Evolutionary conservation across 257 asterid species (phyloP).

Genomic region (Plantago elongata): DNA sequence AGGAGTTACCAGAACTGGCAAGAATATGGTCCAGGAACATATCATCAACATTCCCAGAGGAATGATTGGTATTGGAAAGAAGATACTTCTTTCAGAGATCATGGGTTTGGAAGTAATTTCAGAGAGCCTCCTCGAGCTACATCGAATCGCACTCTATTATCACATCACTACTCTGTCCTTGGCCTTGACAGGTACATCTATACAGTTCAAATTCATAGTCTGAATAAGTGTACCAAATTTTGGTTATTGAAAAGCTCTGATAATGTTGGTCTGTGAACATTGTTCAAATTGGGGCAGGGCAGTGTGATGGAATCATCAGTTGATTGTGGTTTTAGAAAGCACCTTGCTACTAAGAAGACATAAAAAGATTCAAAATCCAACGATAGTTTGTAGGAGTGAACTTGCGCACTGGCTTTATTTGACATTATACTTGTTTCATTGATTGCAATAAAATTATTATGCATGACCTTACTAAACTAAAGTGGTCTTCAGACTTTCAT

Average conservation of each 20-base stretch:
- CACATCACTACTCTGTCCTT: slow-evolving; percentile 79
- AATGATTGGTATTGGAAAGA: slow-evolving; percentile 94
- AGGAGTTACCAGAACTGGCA: slow-evolving; percentile 83
- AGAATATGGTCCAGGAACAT: slow-evolving; percentile 52
- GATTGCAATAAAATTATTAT: no score
- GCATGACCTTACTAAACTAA: no score
- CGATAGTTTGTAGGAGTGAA: no score
- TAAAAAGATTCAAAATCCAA: no score
- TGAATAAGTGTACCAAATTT: background rate
- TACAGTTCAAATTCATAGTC: background rate
- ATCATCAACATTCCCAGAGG: slow-evolving; percentile 84
- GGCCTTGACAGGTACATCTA: slow-evolving; percentile 83
- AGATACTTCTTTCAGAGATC: slow-evolving; percentile 56
- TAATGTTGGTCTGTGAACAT: slow-evolving; percentile 4
- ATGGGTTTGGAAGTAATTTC: slow-evolving; percentile 37
- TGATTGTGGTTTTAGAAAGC: no score
- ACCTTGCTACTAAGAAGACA: no score
- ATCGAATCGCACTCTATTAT: slow-evolving; percentile 38
- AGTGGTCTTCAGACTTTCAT: no score
- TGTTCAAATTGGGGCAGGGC: background rate
- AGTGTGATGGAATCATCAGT: background rate
- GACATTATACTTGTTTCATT: no score
- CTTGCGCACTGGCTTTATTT: no score
- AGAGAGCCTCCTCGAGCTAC: slow-evolving; percentile 49
- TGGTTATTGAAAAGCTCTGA: background rate